A percentile compares a stretch with the other conserved stretches of the same genome.
phyloP scores from a whole-genome alignment of 2,329 filamentous ascomycete genomes.

The Fusarium palustre region DNA sequence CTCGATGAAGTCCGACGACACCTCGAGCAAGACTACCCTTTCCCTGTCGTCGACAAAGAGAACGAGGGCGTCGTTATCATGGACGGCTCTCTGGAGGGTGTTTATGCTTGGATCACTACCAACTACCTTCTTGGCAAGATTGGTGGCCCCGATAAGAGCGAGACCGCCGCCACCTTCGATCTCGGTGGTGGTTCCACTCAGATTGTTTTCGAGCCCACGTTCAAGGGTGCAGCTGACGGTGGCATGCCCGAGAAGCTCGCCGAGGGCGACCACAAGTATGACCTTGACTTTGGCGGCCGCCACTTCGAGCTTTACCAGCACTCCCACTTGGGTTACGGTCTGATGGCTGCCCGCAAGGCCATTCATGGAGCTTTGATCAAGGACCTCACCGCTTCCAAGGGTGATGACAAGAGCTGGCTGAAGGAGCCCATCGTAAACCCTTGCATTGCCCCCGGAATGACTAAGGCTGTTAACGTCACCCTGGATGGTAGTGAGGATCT shows the following conservation, averaged over 20 bases:
- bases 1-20: slow-evolving; percentile 84
- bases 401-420: slow-evolving; percentile 73
- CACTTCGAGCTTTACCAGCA: slow-evolving; percentile 97
- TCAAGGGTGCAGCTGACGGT: slow-evolving; percentile 76
- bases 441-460: slow-evolving; percentile 85
- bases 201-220: slow-evolving; percentile 98
- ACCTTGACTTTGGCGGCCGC: slow-evolving; percentile 88
- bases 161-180: slow-evolving; percentile 95
- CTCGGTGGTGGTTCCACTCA: slow-evolving; percentile 97
- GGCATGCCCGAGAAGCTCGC: slow-evolving; percentile 88
- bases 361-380: slow-evolving; percentile 82
- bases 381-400: slow-evolving; percentile 70
- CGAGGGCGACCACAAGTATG: slow-evolving; percentile 96
- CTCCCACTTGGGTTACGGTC: slow-evolving; percentile 94
- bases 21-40: slow-evolving; percentile 90
- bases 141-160: slow-evolving; percentile 87
- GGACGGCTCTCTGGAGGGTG: slow-evolving; percentile 96
- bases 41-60: slow-evolving; percentile 89
- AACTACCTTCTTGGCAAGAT: slow-evolving; percentile 99
- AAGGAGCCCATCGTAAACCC: slow-evolving; percentile 80
- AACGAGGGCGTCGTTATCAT: slow-evolving; percentile 94
- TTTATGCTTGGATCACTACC: slow-evolving; percentile 98
- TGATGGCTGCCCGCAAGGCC: slow-evolving; percentile 93
- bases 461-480: slow-evolving; percentile 77
- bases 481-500: slow-evolving; percentile 71